phyloP scores from a whole-genome alignment of 768 basidiomycete genomes.

The Naganishia randhawae region DNA sequence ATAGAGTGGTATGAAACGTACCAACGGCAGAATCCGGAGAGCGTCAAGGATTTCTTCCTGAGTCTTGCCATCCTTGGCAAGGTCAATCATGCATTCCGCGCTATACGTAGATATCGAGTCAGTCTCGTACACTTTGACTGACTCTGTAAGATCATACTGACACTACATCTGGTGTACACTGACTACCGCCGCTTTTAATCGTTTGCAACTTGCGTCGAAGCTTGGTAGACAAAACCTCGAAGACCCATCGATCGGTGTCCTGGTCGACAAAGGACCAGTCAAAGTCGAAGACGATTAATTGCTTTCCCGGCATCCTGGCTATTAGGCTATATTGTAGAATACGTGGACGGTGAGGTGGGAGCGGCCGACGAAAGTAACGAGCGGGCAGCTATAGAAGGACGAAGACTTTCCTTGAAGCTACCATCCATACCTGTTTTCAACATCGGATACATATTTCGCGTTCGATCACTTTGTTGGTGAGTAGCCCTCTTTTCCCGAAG shows the following conservation, averaged over 20 bases:
- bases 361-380: neutral
- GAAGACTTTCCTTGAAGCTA: neutral
- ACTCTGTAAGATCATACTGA: constrained; percentile 52
- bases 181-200: constrained; percentile 58
- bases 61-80: constrained; percentile 66
- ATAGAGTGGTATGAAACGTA: constrained; percentile 51
- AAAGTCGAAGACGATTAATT: constrained; percentile 91
- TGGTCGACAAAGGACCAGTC: constrained; percentile 87
- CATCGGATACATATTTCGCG: neutral
- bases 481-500: neutral
- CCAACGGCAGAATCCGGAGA: constrained; percentile 79
- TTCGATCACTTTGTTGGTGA: neutral
- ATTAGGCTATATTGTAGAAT: neutral
- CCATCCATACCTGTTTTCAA: neutral
- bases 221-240: constrained; percentile 70
- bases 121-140: neutral
- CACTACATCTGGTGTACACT: constrained; percentile 92
- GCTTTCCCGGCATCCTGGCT: constrained; percentile 45
- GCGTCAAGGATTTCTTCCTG: constrained; percentile 72
- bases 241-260: constrained; percentile 88
- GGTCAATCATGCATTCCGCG: constrained; percentile 64
- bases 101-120: constrained; percentile 47
- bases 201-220: constrained; percentile 76
- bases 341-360: neutral
- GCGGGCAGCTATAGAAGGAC: neutral